Conservation (phyloP, 495 filamentous ascomycete genomes). For the Immersiella caudata region DNA sequence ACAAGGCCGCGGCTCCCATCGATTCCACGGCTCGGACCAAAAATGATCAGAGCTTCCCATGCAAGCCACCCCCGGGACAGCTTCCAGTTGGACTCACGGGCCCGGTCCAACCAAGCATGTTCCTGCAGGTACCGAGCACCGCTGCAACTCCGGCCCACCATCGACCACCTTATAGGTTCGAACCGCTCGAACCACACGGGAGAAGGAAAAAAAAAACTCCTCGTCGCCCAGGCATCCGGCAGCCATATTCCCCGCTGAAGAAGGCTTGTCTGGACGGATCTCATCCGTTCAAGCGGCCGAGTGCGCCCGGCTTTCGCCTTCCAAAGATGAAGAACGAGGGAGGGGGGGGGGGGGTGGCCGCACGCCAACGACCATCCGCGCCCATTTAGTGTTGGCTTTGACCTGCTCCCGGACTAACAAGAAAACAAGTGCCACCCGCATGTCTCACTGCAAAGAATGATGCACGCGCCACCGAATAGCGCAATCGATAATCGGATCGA, state of each 20-base stretch:
- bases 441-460: slow-evolving; percentile 26
- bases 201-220: background rate
- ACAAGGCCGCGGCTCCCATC: slow-evolving; percentile 9
- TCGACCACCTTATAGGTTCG: background rate
- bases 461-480: background rate
- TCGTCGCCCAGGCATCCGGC: background rate
- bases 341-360: no score
- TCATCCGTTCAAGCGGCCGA: no score
- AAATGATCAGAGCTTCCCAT: slow-evolving; percentile 24
- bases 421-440: slow-evolving; percentile 8
- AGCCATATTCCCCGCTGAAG: no score
- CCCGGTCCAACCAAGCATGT: slow-evolving; percentile 22
- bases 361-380: no score
- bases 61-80: slow-evolving; percentile 33
- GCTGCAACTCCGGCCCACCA: slow-evolving; percentile 16
- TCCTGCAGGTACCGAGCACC: slow-evolving; percentile 17
- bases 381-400: background rate
- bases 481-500: slow-evolving; percentile 11
- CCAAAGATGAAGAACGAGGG: no score
- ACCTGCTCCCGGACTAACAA: slow-evolving; percentile 2
- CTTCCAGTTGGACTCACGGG: slow-evolving; percentile 36
- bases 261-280: no score
- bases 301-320: no score
- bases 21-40: slow-evolving; percentile 31
- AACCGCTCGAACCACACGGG: background rate